Evolutionary conservation across 2,329 filamentous ascomycete genomes (phyloP), one percentile per base, ranked within the genome.

Genomic region (Fusarium burgessii): DNA sequence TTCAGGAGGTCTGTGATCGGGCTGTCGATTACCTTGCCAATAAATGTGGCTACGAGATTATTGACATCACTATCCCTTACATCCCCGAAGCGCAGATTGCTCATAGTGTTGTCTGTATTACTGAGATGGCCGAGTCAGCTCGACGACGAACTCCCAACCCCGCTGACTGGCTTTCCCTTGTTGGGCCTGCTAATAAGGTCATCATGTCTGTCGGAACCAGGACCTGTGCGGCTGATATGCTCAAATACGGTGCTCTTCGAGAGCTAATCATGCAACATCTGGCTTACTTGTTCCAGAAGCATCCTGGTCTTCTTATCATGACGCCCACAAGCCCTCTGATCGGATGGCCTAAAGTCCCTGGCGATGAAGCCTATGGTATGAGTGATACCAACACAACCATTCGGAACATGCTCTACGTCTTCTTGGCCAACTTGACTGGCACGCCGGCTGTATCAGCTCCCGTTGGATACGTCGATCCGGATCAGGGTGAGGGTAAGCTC

Each of bases 361-460:
- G 83, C 12, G 90, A 92, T 42, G 83, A 90, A 18, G 83, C 83
- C n/a, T 90, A 94, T 75, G 95, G 95, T 5, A 84, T 93, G 72
- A 91, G 87, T 40, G 92, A 98, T 78, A 91, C 87, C 1, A 94
- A 96, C 78, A 84, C 82, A 66, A 90, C 89, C 18, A 83, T 97
- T n/a, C 84, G 88, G 29, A 93, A 89, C 77, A 97, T 97, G 93
- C 89, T 91, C 79, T 97, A 93, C 80, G 90, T 93, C 18, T 97
- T 92, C 88, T 81, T 97, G 38, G 92, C 94, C 10, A 98, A 98
- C 80, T 91, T 94, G 74, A 89, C 86, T 0, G 95, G 95, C 0
- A 90, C 91, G 51, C 95, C 95, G 2, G 90, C 93, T 2, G 87
- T 97, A 15, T 90, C 85, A 47, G 90, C 89, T 38, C 94, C 95